Conservation (phyloP, 2,329 filamentous ascomycete genomes). For the Pseudocercospora pini-densiflorae region DNA sequence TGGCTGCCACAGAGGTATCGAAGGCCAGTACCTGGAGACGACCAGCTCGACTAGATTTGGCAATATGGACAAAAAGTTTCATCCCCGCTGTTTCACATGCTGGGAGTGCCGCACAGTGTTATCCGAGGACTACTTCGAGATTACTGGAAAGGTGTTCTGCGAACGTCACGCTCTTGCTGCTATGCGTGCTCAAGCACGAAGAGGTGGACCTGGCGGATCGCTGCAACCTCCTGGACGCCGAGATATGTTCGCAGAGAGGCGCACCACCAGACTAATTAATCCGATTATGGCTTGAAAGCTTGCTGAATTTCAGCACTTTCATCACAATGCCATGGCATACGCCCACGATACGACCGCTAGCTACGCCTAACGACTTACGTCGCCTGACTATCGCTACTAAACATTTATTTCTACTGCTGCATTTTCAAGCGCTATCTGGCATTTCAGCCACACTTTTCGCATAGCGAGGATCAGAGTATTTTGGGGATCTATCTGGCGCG, state of each 20-base stretch:
- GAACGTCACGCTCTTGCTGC: slow-evolving; percentile 76
- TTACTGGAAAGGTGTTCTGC: slow-evolving; percentile 79
- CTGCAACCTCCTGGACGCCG: slow-evolving; percentile 27
- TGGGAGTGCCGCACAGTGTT: slow-evolving; percentile 75
- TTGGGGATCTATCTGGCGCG: not conserved
- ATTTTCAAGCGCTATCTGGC: not conserved
- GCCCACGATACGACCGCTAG: not conserved
- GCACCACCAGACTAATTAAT: slow-evolving; percentile 42
- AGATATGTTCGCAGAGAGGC: slow-evolving; percentile 37
- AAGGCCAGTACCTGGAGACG: slow-evolving; percentile 91
- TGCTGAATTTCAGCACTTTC: not conserved
- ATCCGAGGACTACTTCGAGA: slow-evolving; percentile 87
- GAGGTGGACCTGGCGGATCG: slow-evolving; percentile 20
- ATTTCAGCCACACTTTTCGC: not conserved
- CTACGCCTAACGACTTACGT: slow-evolving; percentile 1
- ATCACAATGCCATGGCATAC: not conserved
- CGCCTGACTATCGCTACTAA: not conserved
- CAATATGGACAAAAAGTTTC: slow-evolving; percentile 76
- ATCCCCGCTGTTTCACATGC: slow-evolving; percentile 85
- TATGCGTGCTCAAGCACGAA: slow-evolving; percentile 37
- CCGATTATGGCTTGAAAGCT: slow-evolving; percentile 35
- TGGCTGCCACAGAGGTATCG: slow-evolving; percentile 81
- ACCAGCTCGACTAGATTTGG: slow-evolving; percentile 29
- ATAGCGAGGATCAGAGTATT: not conserved
- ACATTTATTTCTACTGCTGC: not conserved